Base-by-base conservation (phyloP, 1,284 basidiomycete species). In the Chiua sp. region DNA sequence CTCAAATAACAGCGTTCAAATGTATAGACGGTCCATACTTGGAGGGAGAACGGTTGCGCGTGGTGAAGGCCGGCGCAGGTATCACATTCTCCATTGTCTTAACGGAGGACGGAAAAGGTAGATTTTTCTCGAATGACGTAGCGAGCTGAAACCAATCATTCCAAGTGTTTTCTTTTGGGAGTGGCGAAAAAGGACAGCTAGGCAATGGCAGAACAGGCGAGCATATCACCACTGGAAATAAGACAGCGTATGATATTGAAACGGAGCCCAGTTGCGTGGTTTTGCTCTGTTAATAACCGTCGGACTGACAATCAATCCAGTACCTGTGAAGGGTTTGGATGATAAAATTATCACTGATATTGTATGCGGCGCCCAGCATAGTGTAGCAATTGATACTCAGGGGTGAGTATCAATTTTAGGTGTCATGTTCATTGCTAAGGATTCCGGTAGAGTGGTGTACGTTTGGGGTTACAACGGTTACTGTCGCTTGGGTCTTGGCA, bases 171-270 rank as follows among this genome's bases (percentile, higher is more conserved):
- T 85, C 94, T 0, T 89, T 94, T 64, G 96, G 96, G 39, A 95
- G 92, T 57, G 92, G 88, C n/a, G 94, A 98, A 75, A 89, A 93
- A 65, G 96, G 96, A 3, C 94, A 98, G 67, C 81, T 98, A 0
- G 96, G 95, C 1, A 96, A 95, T 68, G 96, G 96, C 18, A 86
- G 87, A 59, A 95, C 94, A 0, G 94, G 95, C 22, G 94, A 96
- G 75, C 86, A 94, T 47, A 91, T 97, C 61, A 87, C 89, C 10
- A 90, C 90, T 4, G 92, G 88, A 42, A 93, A 93, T 65, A 94
- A 94, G 73, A 85, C 88, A 0, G 88, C 85, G 13, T 97, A 86
- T 68, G 94, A 95, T 72, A 83, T 92, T n/a, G 88, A 93, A 68
- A 77, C 81, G 22, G 83, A 88, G 16, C 92, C 94, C 28, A 79